These are phyloP conservation scores for Apiospora aurea DNA, from an alignment of 2,329 filamentous ascomycete species.

Conservation along the genomic window DNA sequence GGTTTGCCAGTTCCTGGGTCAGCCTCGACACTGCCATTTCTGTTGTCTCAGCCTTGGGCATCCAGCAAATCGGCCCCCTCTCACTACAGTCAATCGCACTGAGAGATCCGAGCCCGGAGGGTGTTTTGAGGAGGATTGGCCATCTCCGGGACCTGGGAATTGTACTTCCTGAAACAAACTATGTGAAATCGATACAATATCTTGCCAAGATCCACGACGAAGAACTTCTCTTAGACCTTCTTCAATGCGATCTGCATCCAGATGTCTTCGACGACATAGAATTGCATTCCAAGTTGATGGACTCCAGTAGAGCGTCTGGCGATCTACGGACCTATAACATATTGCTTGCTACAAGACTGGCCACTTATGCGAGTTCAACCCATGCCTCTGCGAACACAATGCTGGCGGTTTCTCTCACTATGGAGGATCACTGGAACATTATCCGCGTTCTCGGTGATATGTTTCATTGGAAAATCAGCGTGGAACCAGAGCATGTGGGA, in stretches of 20 bases:
- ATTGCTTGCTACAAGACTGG: conserved; percentile 52
- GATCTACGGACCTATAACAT: conserved; percentile 53
- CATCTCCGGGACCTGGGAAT: conserved; percentile 70
- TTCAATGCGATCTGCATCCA: conserved; percentile 60
- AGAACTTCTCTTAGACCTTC: conserved; percentile 52
- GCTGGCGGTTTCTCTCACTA: conserved; percentile 40
- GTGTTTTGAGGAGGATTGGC: conserved; percentile 64
- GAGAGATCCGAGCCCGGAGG: conserved; percentile 63
- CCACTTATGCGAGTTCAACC: conserved; percentile 40
- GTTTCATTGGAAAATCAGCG: conserved; percentile 42
- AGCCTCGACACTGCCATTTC: conserved; percentile 73
- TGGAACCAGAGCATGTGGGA: conserved; percentile 40
- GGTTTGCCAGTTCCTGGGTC: conserved; percentile 78
- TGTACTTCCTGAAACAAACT: conserved; percentile 66
- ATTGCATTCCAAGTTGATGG: conserved; percentile 49
- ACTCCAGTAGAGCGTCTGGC: conserved; percentile 43
- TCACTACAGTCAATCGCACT: conserved; percentile 80
- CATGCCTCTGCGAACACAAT: conserved; percentile 44
- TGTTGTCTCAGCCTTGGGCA: conserved; percentile 73
- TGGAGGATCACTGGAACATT: conserved; percentile 37
- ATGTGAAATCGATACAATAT: conserved; percentile 68
- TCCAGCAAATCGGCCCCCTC: conserved; percentile 75
- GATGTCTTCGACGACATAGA: conserved; percentile 59
- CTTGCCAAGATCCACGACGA: conserved; percentile 67
- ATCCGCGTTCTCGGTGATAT: conserved; percentile 48